Base-by-base conservation (phyloP, 1,284 basidiomycete species). In the Ceraceosorus bombacis region DNA sequence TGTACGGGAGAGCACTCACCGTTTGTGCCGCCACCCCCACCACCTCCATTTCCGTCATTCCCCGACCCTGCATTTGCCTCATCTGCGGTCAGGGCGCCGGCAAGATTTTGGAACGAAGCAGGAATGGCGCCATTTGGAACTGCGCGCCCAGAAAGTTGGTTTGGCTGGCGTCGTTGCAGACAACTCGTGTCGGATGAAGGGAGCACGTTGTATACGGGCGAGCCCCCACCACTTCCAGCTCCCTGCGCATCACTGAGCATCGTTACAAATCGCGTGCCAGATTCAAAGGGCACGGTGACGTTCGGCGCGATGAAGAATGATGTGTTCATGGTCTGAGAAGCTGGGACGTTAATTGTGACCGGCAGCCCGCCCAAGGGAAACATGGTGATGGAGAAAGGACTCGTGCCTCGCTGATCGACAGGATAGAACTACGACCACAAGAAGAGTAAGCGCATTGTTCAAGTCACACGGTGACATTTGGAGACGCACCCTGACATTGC, bases 371-470 rank as follows among this genome's bases (percentile, higher is more conserved):
- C 55, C 12, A 70, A 15, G 4, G 70, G 70, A 9, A 70, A 41
- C 46, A 58, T 63, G 38, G 63, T 70, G 61, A 70, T 68, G 51
- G 66, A 66, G 46, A 68, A 71, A 4, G 69, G 69, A 5, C 57
- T 48, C 2, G 69, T 71, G 10, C 68, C 68, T 51, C 69, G 61
- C 4, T 53, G 49, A 10, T 58, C 63, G 17, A 70, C 62, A 51
- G 69, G 69, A 64, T 71, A 71, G 37, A 65, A 70, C 10, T 54
- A 15, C 43, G 43, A 46, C 43, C 10, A 10, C 9, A 4, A 46
- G 2, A 46, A 10, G 10, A 46, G 43, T 15, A 46, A 10, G 43
- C 15, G 43, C 4, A 10, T 46, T 46, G 43, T 46, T 10, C 4
- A 15, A 46, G 43, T 15, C 2, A 46, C 4, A 27, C 3, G 27